Conservation (phyloP, 2,329 filamentous ascomycete genomes). For the Trichoderma harzianum region DNA sequence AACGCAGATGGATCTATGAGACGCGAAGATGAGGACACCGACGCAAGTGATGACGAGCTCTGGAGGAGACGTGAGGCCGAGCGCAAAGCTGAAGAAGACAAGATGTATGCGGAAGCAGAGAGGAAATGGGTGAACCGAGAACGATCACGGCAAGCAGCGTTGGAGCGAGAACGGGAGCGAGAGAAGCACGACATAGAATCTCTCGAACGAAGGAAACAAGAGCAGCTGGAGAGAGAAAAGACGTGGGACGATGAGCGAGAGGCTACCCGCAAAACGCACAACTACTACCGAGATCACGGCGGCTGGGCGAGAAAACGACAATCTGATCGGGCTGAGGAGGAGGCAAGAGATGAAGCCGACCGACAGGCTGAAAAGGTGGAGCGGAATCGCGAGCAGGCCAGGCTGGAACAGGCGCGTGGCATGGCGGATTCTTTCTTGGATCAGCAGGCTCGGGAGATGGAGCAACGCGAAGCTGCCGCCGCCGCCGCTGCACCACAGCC, state of each 20-base stretch:
- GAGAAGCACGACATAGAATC: constrained; percentile 72
- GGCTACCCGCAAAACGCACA: constrained; percentile 63
- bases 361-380: constrained; percentile 76
- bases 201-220: constrained; percentile 62
- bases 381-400: constrained; percentile 62
- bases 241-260: constrained; percentile 94
- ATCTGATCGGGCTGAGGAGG: constrained; percentile 69
- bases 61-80: constrained; percentile 69
- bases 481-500: constrained; percentile 60
- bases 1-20: constrained; percentile 57
- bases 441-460: constrained; percentile 75
- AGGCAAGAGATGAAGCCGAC: constrained; percentile 76
- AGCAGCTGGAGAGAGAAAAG: constrained; percentile 59
- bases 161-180: constrained; percentile 79
- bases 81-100: constrained; percentile 71
- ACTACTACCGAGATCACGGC: constrained; percentile 84
- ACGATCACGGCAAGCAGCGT: constrained; percentile 73
- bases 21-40: constrained; percentile 79
- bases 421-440: constrained; percentile 91
- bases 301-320: constrained; percentile 81
- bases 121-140: constrained; percentile 90
- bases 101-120: constrained; percentile 79
- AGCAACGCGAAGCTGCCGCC: constrained; percentile 39
- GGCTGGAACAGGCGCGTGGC: constrained; percentile 74
- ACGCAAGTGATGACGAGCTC: constrained; percentile 83